These are phyloP conservation scores for Chloromonas sp. DNA, from an alignment of 163 green algal species.

Conservation along the genomic window DNA sequence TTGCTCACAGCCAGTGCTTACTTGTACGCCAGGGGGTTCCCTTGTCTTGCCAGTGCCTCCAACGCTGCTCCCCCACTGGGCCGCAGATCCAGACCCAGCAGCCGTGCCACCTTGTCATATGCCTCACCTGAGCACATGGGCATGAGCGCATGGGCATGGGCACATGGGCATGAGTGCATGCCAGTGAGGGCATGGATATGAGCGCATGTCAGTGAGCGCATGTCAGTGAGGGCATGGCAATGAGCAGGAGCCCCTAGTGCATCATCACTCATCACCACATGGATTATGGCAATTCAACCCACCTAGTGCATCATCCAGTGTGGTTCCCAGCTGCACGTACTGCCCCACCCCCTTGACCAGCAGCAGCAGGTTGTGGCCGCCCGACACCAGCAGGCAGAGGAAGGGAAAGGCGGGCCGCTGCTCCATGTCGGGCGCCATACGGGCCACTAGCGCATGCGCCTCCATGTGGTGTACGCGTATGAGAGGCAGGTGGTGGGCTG, in stretches of 20 bases:
- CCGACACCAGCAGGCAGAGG: constrained; percentile 91
- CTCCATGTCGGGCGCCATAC: constrained; percentile 25
- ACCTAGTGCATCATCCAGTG: constrained; percentile 91
- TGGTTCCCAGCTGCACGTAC: constrained; percentile 87
- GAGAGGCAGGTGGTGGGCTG: constrained; percentile 58
- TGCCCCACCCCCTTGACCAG: constrained; percentile 76
- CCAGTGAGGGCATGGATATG: not conserved
- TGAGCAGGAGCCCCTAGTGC: not conserved
- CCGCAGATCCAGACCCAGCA: constrained; percentile 80
- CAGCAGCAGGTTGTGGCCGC: constrained; percentile 93
- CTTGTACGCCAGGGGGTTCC: constrained; percentile 54
- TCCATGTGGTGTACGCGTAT: constrained; percentile 98
- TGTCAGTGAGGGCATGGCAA: not conserved
- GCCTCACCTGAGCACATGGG: constrained; percentile 69
- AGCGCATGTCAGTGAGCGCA: not conserved
- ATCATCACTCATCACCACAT: too few species aligned
- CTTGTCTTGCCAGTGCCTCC: constrained; percentile 65
- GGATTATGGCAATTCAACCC: constrained; percentile 7
- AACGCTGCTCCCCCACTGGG: constrained; percentile 78
- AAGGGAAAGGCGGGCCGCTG: constrained; percentile 81
- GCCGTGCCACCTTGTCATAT: constrained; percentile 93
- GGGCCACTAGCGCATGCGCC: constrained; percentile 84
- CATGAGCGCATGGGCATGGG: not conserved
- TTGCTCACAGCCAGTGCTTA: not conserved
- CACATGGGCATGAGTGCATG: not conserved